Base-by-base conservation (phyloP, 2,329 filamentous ascomycete species). In the Neospermospora avenae region DNA sequence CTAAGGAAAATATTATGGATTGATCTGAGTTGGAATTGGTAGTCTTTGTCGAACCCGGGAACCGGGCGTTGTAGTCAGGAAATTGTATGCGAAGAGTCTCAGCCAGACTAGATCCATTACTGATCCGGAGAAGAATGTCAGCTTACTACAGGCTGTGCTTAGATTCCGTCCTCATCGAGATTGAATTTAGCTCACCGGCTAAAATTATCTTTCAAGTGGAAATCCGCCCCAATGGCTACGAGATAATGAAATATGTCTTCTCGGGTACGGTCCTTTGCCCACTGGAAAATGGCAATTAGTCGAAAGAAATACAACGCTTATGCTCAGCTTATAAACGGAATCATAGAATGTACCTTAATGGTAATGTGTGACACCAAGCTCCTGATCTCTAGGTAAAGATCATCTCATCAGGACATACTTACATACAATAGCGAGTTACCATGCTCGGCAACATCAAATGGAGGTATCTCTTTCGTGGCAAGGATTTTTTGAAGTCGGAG, bases 221-320 rank as follows among this genome's bases (percentile, higher is more conserved):
- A 6, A 22, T 45, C 20, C 16, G 42, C 22, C 49, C 49, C 49
- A 3, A 45, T 14, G 11, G 2, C 8, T 45, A 45, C 16, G 31
- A 53, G 49, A 20, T 53, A 53, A 34, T 31, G 16, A 53, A 35
- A 53, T 35, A 53, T 53, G 13, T 53, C 49, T 45, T 20, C 42
- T 45, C 25, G 42, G 7, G 20, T 11, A 11, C 16, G 20, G 20
- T 45, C 16, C 25, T 45, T 13, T 45, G 42, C 42, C 42, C 42
- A 45, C 42, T 45, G 24, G 24, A 24, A 24, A 22, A 45, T 24
- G 42, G 20, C 42, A 13, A 22, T 45, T 11, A 45, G 42, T 45
- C 25, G 16, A 45, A 8, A 4, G n/a, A n/a, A n/a, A 4, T 45
- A 45, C 25, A 45, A 14, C 42, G 7, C 14, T 45, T 7, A 13